These are phyloP conservation scores for Lomentospora prolificans DNA, from an alignment of 2,329 filamentous ascomycete genomes.

Conservation along the genomic window DNA sequence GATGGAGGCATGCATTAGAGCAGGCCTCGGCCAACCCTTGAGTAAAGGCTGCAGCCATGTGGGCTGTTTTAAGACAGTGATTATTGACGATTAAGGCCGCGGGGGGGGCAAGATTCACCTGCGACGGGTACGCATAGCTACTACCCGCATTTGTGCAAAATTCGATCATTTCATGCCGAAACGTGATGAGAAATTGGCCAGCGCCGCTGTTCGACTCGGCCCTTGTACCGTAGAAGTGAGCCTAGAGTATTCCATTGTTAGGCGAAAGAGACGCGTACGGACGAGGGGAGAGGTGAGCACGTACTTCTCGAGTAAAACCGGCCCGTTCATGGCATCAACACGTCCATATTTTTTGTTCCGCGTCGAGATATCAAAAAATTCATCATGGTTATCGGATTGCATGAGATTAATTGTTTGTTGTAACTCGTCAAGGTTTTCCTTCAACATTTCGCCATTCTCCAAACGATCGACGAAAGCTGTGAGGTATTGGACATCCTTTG, in stretches of 20 bases:
- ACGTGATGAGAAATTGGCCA: conserved; percentile 64
- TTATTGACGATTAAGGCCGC: no score
- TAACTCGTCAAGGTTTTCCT: conserved; percentile 83
- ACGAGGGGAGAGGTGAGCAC: conserved; percentile 15
- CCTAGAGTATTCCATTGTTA: conserved; percentile 27
- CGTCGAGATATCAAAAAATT: conserved; percentile 88
- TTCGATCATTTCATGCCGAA: conserved; percentile 60
- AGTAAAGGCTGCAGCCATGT: no score
- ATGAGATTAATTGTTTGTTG: conserved; percentile 87
- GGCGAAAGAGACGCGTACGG: conserved; percentile 1
- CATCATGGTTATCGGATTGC: conserved; percentile 81
- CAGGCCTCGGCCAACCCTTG: no score
- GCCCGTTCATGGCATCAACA: conserved; percentile 85
- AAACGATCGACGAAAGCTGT: conserved; percentile 79
- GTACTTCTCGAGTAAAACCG: conserved; percentile 84
- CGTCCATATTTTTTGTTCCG: conserved; percentile 89
- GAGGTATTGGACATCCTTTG: conserved; percentile 75
- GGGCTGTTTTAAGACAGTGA: no score
- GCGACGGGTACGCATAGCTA: no score
- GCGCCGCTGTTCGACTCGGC: conserved; percentile 50
- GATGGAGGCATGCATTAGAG: no score
- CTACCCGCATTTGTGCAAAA: no score
- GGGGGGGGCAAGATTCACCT: no score
- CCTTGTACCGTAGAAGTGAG: conserved; percentile 54
- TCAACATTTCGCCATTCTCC: conserved; percentile 73